Evolutionary conservation across 495 filamentous ascomycete genomes (phyloP), one percentile per base, ranked within the genome.

Genomic region (Melanomma pulvis-pyrius): DNA sequence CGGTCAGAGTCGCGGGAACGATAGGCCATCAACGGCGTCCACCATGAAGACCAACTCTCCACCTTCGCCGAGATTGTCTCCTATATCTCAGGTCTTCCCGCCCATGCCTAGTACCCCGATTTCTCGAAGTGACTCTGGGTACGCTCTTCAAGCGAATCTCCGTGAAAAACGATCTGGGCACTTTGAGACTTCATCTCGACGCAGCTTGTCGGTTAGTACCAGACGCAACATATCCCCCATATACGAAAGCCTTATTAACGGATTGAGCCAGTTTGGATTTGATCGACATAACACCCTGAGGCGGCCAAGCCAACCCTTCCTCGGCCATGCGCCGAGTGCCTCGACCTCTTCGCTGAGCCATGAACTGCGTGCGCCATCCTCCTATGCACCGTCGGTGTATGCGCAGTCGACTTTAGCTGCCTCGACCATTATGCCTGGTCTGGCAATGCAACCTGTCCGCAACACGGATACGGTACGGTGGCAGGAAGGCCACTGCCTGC

Each of bases 371-470:
- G 85, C 88, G 19, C 86, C 87, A 1, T 93, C 87, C 15, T 88
- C 87, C 2, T 98, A 98, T 79, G 93, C 94, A 1, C 93, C 94
- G 1, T 97, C 93, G 2, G 91, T 93, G 1, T 98, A 97, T 77
- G 94, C 94, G 1, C 91, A 93, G 71, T 97, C 93, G 17, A 98
- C 94, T 11, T 83, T 98, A n/a, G 94, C 94, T 30, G 94, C 94
- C n/a, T 96, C 92, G 15, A 98, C 94, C 0, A 88, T 98, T 71
- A 96, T 98, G 86, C 93, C 94, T 13, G 91, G 92, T 73, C 86
- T 96, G 78, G 80, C 91, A 51, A 81, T 91, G 67, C 92, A 96
- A 73, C 92, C 90, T 1, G 90, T 96, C 8, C 81, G 84, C 36
- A 96, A 96, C 71, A 91, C 90, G 2, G 92, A 96, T 39, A 93